Conservation (phyloP, 139 green algal species). For the Pleodorina starrii region DNA sequence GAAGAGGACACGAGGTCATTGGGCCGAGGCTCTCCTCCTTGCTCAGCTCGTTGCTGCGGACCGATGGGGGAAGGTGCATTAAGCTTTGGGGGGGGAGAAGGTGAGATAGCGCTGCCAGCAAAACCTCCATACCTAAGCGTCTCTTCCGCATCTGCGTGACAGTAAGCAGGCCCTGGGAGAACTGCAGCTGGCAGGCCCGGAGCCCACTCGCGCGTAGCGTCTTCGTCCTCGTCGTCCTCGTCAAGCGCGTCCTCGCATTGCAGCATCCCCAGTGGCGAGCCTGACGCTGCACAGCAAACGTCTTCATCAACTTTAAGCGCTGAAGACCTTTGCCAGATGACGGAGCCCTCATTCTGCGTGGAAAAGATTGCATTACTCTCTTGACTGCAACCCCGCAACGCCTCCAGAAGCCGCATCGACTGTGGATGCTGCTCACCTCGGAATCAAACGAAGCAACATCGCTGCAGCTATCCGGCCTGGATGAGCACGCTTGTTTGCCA, state of each 20-base stretch:
- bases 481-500: background rate
- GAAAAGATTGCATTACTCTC: background rate
- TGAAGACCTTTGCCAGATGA: background rate
- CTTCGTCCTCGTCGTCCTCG: slow-evolving; percentile 4
- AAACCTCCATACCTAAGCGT: background rate
- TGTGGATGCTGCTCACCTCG: background rate
- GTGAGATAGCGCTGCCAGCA: too few species aligned
- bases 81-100: too few species aligned
- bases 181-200: background rate
- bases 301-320: slow-evolving; percentile 1
- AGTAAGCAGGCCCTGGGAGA: background rate
- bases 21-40: background rate
- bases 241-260: slow-evolving; percentile 7
- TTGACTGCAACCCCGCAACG: background rate
- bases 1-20: background rate
- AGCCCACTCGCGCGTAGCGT: background rate
- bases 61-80: too few species aligned
- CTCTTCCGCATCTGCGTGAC: slow-evolving; percentile 9
- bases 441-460: slow-evolving; percentile 24
- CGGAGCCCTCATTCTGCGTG: background rate
- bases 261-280: background rate
- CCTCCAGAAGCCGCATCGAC: background rate
- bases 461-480: background rate
- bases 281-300: background rate
- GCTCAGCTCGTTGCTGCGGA: slow-evolving; percentile 1